These are phyloP conservation scores for Phytophthora boehmeriae DNA, from an alignment of 352 stramenopile genomes.

Conservation along the genomic window DNA sequence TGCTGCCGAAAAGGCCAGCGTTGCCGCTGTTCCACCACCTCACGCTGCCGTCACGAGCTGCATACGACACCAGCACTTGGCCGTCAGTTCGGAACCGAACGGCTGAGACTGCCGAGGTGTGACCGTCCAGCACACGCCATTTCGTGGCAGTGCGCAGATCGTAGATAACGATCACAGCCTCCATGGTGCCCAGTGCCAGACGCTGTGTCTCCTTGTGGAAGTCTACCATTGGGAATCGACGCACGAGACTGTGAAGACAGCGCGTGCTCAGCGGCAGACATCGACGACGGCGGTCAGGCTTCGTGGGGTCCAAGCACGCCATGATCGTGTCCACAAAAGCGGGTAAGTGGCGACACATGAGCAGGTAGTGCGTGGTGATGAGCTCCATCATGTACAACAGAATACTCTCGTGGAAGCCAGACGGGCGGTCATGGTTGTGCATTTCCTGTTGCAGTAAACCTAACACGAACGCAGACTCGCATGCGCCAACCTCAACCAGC, in stretches of 20 bases:
- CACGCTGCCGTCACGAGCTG: slow-evolving; percentile 75
- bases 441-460: slow-evolving; percentile 83
- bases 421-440: slow-evolving; percentile 70
- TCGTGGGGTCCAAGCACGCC: slow-evolving; percentile 84
- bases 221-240: slow-evolving; percentile 86
- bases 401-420: slow-evolving; percentile 77
- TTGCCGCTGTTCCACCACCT: slow-evolving; percentile 88
- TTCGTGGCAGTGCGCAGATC: slow-evolving; percentile 88
- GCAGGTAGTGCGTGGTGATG: slow-evolving; percentile 82
- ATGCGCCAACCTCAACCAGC: slow-evolving; percentile 79
- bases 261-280: slow-evolving; percentile 82
- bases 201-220: slow-evolving; percentile 90
- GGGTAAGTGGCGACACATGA: slow-evolving; percentile 85
- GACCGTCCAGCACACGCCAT: slow-evolving; percentile 87
- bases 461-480: slow-evolving; percentile 80
- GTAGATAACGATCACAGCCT: slow-evolving; percentile 89
- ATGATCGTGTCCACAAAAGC: slow-evolving; percentile 88
- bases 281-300: slow-evolving; percentile 76
- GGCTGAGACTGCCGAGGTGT: slow-evolving; percentile 72
- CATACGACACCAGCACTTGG: slow-evolving; percentile 85
- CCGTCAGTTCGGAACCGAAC: slow-evolving; percentile 75
- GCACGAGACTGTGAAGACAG: slow-evolving; percentile 82
- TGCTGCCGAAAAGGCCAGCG: slow-evolving; percentile 75
- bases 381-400: slow-evolving; percentile 82
- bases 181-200: slow-evolving; percentile 85